Evolutionary conservation across 495 filamentous ascomycete genomes (phyloP).

Genomic region (Trichocladium uniseriatum): DNA sequence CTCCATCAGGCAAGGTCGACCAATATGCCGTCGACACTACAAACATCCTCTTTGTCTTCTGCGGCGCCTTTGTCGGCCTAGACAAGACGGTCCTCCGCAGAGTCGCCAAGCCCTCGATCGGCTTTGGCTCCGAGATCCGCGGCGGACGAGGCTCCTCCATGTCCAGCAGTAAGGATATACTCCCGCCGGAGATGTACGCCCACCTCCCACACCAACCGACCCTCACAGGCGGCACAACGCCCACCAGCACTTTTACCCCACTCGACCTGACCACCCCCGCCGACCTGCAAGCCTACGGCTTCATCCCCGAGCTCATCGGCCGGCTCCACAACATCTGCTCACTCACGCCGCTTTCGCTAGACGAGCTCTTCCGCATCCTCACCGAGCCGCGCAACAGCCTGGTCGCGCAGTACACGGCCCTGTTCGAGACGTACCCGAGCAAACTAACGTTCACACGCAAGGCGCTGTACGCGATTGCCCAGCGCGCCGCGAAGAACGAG

Average conservation of each 20-base stretch:
- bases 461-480: conserved; percentile 70
- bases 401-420: conserved; percentile 71
- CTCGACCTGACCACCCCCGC: conserved; percentile 71
- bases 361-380: conserved; percentile 74
- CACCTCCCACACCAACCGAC: conserved; percentile 37
- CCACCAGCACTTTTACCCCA: conserved; percentile 52
- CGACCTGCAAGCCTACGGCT: conserved; percentile 83
- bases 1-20: conserved; percentile 58
- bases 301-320: conserved; percentile 90
- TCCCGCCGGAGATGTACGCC: conserved; percentile 35
- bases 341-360: conserved; percentile 67
- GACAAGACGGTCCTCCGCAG: conserved; percentile 82
- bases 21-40: conserved; percentile 85
- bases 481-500: conserved; percentile 60
- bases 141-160: conserved; percentile 20
- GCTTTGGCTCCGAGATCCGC: conserved; percentile 79
- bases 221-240: conserved; percentile 10
- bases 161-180: conserved; percentile 28
- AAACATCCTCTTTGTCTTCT: conserved; percentile 94
- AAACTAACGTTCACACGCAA: conserved; percentile 74
- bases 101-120: conserved; percentile 79
- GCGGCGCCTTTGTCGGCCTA: conserved; percentile 88
- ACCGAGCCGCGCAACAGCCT: conserved; percentile 87
- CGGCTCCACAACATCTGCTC: conserved; percentile 82
- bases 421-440: conserved; percentile 76